phyloP scores from a whole-genome alignment of 106 monocot species.

The Acorus calamus region DNA sequence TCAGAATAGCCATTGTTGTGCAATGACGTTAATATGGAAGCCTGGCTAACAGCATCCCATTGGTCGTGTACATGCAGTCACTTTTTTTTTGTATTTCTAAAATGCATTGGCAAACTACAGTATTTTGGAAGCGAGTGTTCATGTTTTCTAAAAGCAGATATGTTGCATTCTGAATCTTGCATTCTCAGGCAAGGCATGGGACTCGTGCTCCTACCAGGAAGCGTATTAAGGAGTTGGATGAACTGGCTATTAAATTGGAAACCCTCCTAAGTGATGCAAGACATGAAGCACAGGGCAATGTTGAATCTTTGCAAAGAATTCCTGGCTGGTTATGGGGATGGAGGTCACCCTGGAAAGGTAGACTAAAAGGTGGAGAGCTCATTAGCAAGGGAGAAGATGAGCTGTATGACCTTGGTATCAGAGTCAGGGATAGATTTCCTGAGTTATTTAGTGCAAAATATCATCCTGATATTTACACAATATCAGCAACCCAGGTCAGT shows the following conservation, averaged over 20 bases:
- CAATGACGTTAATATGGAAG: too few relatives aligned
- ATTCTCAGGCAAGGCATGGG: conserved; percentile 83
- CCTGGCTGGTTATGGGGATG: conserved; percentile 75
- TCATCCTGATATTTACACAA: conserved; percentile 67
- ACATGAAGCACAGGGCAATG: conserved; percentile 4
- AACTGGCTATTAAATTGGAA: conserved; percentile 40
- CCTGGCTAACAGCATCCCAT: too few relatives aligned
- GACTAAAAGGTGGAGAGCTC: conserved; percentile 77
- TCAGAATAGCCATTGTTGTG: too few relatives aligned
- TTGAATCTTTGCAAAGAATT: conserved; percentile 23
- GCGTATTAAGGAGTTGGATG: conserved; percentile 89
- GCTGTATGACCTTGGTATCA: conserved; percentile 57
- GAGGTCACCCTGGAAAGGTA: conserved; percentile 93
- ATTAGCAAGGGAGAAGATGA: conserved; percentile 69
- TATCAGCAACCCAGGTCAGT: conserved; percentile 80
- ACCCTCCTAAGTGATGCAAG: conserved; percentile 43
- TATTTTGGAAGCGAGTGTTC: too few relatives aligned
- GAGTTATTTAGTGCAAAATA: conserved; percentile 73
- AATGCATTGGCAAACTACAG: too few relatives aligned
- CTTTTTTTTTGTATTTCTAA: too few relatives aligned
- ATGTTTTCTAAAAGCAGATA: too few relatives aligned
- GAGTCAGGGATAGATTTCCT: conserved; percentile 62
- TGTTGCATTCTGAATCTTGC: neutral
- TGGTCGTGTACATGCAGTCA: too few relatives aligned
- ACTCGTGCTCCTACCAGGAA: conserved; percentile 92